Conservation (phyloP, 2,329 filamentous ascomycete species). For the Camillea tinctor region DNA sequence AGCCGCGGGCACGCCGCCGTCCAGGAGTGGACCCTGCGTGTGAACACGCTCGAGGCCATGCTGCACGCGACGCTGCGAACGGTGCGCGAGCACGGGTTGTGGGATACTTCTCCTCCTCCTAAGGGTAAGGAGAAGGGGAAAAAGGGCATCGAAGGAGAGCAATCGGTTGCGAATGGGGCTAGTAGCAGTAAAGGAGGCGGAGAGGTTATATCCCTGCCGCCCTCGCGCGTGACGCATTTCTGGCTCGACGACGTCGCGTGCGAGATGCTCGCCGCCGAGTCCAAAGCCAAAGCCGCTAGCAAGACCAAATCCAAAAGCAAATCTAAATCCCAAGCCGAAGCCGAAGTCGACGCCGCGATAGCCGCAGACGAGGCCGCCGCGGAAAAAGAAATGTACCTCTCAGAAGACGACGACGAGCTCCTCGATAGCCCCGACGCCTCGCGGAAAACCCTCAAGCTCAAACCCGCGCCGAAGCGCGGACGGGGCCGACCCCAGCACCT, state of each 20-base stretch:
- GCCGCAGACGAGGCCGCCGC: background rate
- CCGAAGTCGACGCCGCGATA: background rate
- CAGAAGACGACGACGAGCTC: slow-evolving; percentile 27
- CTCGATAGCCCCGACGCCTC: background rate
- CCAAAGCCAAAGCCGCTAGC: background rate
- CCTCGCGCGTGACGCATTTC: background rate
- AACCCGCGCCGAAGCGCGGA: background rate
- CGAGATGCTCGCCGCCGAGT: background rate
- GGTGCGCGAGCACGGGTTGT: slow-evolving; percentile 44
- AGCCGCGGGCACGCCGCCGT: slow-evolving; percentile 63
- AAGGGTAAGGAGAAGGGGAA: slow-evolving; percentile 11
- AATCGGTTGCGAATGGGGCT: background rate
- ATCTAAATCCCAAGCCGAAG: background rate
- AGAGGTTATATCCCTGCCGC: slow-evolving; percentile 18
- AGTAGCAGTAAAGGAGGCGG: slow-evolving; percentile 8
- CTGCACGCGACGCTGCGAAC: slow-evolving; percentile 68
- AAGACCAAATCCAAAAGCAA: background rate
- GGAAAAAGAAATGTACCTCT: background rate
- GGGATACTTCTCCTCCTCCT: slow-evolving; percentile 20
- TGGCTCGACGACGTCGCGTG: background rate
- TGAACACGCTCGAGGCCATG: slow-evolving; percentile 82
- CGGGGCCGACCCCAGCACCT: too few species aligned
- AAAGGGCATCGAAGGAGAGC: background rate
- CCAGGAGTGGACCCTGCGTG: slow-evolving; percentile 78
- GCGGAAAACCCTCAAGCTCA: slow-evolving; percentile 16